Evolutionary conservation across 2,329 filamentous ascomycete species (phyloP).

Genomic region (Stemphylium lycopersici): DNA sequence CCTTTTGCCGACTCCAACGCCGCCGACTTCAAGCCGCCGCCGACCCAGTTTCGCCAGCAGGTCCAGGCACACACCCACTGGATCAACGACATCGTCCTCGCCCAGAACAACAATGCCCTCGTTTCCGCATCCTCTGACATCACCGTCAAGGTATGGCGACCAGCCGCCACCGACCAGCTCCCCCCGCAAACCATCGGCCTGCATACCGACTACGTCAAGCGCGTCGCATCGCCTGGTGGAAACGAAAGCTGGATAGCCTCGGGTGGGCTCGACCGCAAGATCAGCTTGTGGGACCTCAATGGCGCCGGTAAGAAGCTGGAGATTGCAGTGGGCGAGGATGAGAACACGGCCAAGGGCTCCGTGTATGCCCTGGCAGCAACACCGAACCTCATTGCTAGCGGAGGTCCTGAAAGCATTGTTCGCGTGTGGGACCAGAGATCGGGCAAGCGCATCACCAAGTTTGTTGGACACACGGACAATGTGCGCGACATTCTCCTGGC

Average conservation of each 20-base stretch:
- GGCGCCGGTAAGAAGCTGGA: constrained; percentile 84
- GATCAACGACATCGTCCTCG: constrained; percentile 90
- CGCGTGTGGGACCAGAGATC: constrained; percentile 89
- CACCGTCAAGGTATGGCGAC: constrained; percentile 91
- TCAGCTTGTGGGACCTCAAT: constrained; percentile 91
- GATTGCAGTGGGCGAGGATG: constrained; percentile 84
- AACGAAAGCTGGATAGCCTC: constrained; percentile 87
- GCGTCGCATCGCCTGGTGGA: constrained; percentile 76
- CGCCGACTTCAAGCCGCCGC: constrained; percentile 46
- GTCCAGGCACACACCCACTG: constrained; percentile 90
- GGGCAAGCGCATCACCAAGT: constrained; percentile 90
- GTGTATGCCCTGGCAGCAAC: constrained; percentile 88
- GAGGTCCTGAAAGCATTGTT: constrained; percentile 91
- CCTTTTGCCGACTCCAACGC: constrained; percentile 47
- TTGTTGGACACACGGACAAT: constrained; percentile 95
- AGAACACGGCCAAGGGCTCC: constrained; percentile 85
- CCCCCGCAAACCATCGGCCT: constrained; percentile 83
- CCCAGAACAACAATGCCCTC: constrained; percentile 76
- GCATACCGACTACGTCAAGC: constrained; percentile 96
- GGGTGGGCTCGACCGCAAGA: constrained; percentile 88
- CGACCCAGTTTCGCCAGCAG: constrained; percentile 65
- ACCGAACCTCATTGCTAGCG: constrained; percentile 82
- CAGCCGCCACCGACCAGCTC: constrained; percentile 66
- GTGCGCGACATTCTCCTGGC: constrained; percentile 90
- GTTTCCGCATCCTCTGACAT: constrained; percentile 94